A percentile compares a stretch with the other conserved stretches of the same genome.
Evolutionary conservation across 148 eudicot species (phyloP).

Genomic region (Silene uniflora): DNA sequence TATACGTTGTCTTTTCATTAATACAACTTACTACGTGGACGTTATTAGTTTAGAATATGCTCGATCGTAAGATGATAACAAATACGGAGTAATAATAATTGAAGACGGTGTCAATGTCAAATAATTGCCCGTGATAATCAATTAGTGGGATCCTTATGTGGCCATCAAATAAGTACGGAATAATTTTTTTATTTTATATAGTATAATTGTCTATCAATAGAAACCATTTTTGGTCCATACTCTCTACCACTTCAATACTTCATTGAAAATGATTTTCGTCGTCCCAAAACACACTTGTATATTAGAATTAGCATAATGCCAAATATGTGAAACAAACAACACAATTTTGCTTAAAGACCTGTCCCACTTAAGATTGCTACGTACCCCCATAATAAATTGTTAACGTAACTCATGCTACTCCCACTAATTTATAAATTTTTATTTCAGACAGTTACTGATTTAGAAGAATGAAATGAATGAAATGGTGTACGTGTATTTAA

Average conservation of each 20-base stretch:
- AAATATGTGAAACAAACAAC: conserved; percentile 14
- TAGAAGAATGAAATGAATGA: no score
- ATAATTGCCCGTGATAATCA: conserved; percentile 18
- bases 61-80: background rate
- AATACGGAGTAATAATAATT: no score
- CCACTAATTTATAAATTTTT: no score
- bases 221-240: background rate
- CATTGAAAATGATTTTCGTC: conserved; percentile 10
- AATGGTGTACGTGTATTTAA: no score
- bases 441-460: no score
- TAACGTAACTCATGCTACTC: no score
- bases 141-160: conserved; percentile 2
- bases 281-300: conserved; percentile 2
- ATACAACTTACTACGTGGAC: background rate
- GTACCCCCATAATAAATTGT: background rate
- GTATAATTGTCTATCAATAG: background rate
- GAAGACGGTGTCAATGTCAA: conserved; percentile 6
- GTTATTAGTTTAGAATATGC: background rate
- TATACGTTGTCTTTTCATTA: no score
- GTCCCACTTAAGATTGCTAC: conserved; percentile 16
- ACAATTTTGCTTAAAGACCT: background rate
- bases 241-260: no score
- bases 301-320: conserved; percentile 2
- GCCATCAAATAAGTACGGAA: background rate
- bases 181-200: background rate